Evolutionary conservation across 2,329 filamentous ascomycete species (phyloP), one percentile per base, ranked within the genome.

Genomic region (Penicillium glabrum): DNA sequence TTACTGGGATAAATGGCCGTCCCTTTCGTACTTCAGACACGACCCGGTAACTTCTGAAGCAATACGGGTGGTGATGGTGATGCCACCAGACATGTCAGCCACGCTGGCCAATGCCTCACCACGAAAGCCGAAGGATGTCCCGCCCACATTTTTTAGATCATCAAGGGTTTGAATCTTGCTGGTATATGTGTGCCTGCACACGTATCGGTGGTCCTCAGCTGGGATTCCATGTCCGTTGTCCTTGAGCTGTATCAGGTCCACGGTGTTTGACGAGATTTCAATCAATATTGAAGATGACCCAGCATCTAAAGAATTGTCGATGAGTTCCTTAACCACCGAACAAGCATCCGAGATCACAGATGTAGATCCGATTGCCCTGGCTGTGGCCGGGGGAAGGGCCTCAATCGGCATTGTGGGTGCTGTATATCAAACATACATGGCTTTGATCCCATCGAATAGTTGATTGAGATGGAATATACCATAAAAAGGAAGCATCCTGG

Each of bases 301-400:
- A 5, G 85, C 85, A 72, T 89, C 86, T 11, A 89, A 76, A n/a
- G 85, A 80, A 68, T 89, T 89, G 59, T 89, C 86, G 39, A 89
- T 70, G 39, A 89, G 80, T 67, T 89, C 86, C 68, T 88, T 88
- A 54, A 86, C 80, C 10, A 85, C 77, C 3, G 83, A 83, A 57
- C 76, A 79, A 8, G 84, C 75, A 63, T 86, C 82, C 10, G 80
- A 78, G 49, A 88, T 76, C 23, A 82, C 80, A 61, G 86, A 83
- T 14, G 80, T 77, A 26, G 84, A 84, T 56, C 83, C 79, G 57
- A 88, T 81, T 56, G 80, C 79, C 56, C 79, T 77, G 37, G 80
- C 75, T 56, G 76, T 74, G 16, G 65, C 66, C 44, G 71, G 69
- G 21, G 77, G 72, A 56, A 82, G 73, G 50, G 75, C 71, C 61